Evolutionary conservation across 306 rosid species (phyloP).

Genomic region (Corylus heterophylla): DNA sequence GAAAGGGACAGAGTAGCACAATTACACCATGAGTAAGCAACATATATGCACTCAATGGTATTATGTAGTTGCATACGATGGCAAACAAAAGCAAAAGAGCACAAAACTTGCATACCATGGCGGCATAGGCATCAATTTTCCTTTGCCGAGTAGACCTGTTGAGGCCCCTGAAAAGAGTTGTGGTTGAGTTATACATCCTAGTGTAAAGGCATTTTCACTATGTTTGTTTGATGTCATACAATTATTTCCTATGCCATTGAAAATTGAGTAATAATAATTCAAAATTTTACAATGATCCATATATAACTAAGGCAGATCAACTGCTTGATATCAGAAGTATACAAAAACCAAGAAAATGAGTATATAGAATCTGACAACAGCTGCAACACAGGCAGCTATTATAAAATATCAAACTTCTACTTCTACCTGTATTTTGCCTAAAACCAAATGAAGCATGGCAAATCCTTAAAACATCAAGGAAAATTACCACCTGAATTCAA

Average conservation of each 20-base stretch:
- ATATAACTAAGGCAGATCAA: not conserved
- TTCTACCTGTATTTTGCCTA: not conserved
- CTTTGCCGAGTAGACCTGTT: constrained; percentile 38
- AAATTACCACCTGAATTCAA: not conserved
- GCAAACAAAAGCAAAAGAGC: constrained; percentile 16
- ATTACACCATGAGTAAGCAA: not conserved
- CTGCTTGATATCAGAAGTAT: not conserved
- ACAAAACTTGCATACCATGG: constrained; percentile 35
- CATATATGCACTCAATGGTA: too few species aligned
- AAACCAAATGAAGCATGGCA: not conserved
- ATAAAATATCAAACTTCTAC: not conserved
- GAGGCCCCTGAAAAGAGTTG: constrained; percentile 41
- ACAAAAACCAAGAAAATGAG: not conserved
- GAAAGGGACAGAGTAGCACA: not conserved
- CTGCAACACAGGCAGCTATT: not conserved
- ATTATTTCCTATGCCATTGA: not conserved
- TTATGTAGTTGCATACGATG: constrained; percentile 30
- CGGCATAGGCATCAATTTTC: constrained; percentile 51
- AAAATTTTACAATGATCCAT: not conserved
- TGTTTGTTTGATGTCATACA: not conserved
- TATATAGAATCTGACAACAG: not conserved
- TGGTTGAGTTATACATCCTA: not conserved
- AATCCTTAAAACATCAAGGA: not conserved
- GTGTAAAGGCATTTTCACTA: not conserved
- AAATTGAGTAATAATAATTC: not conserved